Conservation (phyloP, 2,329 filamentous ascomycete genomes). For the Microsporum canis region DNA sequence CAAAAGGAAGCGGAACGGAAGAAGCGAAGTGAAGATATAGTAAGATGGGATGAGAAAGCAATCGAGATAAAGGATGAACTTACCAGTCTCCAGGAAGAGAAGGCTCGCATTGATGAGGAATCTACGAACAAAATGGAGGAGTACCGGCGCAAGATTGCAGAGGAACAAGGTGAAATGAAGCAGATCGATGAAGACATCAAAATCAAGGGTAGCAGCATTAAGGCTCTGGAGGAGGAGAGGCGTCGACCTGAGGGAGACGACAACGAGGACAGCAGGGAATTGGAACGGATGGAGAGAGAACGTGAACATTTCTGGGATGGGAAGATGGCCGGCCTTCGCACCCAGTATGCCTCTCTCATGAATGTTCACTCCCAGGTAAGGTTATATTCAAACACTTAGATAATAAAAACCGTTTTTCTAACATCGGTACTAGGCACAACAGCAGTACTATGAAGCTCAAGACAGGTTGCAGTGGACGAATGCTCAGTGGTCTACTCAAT, state of each 20-base stretch:
- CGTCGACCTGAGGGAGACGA: conserved; percentile 39
- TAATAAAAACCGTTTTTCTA: not conserved
- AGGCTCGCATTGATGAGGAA: conserved; percentile 31
- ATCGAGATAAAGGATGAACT: conserved; percentile 42
- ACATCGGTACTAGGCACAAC: conserved; percentile 23
- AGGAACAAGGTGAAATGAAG: conserved; percentile 42
- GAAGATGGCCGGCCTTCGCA: conserved; percentile 33
- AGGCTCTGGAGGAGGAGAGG: conserved; percentile 49
- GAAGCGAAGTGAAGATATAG: conserved; percentile 50
- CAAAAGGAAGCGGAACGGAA: conserved; percentile 50
- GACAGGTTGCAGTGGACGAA: conserved; percentile 36
- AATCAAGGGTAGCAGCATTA: conserved; percentile 49
- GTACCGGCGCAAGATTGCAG: conserved; percentile 34
- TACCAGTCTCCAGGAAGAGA: conserved; percentile 34
- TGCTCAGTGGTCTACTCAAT: conserved; percentile 25
- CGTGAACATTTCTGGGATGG: conserved; percentile 38
- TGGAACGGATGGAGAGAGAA: conserved; percentile 40
- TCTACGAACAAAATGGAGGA: conserved; percentile 31
- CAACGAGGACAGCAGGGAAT: conserved; percentile 41
- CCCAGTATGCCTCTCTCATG: conserved; percentile 34
- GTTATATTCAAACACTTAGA: not conserved
- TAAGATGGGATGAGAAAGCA: conserved; percentile 47
- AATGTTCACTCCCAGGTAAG: conserved; percentile 30
- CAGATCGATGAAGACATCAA: conserved; percentile 50
- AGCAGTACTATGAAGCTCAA: conserved; percentile 37